These are phyloP conservation scores for Microbotryomycetes sp. DNA, from an alignment of 1,284 basidiomycete genomes.

Conservation along the genomic window DNA sequence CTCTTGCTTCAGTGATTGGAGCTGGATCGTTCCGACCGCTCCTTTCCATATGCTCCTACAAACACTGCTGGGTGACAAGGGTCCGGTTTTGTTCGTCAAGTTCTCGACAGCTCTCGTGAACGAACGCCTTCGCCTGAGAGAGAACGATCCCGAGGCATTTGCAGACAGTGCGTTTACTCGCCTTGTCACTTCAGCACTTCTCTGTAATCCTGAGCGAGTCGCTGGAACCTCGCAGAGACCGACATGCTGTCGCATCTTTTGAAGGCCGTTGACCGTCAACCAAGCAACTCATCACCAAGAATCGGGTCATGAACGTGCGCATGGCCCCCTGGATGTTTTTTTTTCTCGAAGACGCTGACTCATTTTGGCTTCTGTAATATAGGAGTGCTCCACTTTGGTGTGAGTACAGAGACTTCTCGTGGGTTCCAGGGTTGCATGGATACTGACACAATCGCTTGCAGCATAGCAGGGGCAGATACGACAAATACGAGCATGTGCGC, in stretches of 20 bases:
- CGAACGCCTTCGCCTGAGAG: not conserved
- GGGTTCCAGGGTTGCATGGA: not conserved
- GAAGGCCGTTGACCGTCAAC: not conserved
- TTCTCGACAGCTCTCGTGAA: not conserved
- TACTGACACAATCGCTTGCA: not conserved
- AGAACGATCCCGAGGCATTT: slow-evolving; percentile 2
- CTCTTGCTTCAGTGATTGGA: not conserved
- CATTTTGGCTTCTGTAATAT: not conserved
- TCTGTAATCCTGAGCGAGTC: too few relatives aligned
- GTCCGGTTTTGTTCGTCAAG: slow-evolving; percentile 1
- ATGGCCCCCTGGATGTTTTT: not conserved
- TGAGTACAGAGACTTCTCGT: not conserved
- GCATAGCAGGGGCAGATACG: slow-evolving; percentile 36
- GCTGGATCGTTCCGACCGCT: slow-evolving; percentile 4
- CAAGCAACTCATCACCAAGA: too few relatives aligned
- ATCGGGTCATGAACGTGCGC: too few relatives aligned
- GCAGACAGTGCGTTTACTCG: not conserved
- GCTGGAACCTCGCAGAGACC: not conserved
- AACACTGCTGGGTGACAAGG: not conserved
- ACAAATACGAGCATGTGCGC: slow-evolving; percentile 34
- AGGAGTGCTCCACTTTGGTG: not conserved
- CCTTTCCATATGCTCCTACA: not conserved
- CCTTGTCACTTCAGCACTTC: too few relatives aligned
- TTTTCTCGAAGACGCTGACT: not conserved
- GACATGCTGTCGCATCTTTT: slow-evolving; percentile 9